These are phyloP conservation scores for Abortiporus biennis DNA, from an alignment of 1,284 basidiomycete species.

Conservation along the genomic window DNA sequence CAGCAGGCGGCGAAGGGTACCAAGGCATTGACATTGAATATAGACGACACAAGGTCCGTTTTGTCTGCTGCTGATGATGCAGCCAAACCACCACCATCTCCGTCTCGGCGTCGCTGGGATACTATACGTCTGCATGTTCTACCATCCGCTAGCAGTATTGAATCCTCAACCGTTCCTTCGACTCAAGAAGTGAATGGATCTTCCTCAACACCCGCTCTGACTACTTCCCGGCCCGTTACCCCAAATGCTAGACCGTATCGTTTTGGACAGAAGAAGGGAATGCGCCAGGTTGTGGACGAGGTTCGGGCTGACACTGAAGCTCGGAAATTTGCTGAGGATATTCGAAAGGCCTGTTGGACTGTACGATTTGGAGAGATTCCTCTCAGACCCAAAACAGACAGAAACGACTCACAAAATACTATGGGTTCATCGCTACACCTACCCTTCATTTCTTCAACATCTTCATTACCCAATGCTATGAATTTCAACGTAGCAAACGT, in stretches of 20 bases:
- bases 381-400: conserved; percentile 24
- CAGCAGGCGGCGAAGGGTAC: too few species aligned
- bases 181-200: conserved; percentile 13
- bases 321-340: conserved; percentile 41
- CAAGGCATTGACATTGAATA: too few species aligned
- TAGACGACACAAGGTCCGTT: conserved; percentile 1
- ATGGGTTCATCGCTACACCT: conserved; percentile 35
- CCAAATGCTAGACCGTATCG: conserved; percentile 45
- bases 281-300: conserved; percentile 57
- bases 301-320: conserved; percentile 40
- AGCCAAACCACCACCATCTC: conserved; percentile 25
- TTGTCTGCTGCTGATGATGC: conserved; percentile 4
- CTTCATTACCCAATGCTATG: conserved; percentile 24
- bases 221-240: conserved; percentile 27
- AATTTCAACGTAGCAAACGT: conserved; percentile 17
- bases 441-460: conserved; percentile 41
- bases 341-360: conserved; percentile 44
- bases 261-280: conserved; percentile 45
- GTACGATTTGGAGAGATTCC: conserved; percentile 32
- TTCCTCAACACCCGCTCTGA: conserved; percentile 18
- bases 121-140: conserved; percentile 47
- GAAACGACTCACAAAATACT: conserved; percentile 27
- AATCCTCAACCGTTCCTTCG: conserved; percentile 15
- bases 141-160: conserved; percentile 22
- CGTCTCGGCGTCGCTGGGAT: conserved; percentile 44